Evolutionary conservation across 257 asterid genomes (phyloP).

Genomic region (Petunia axillaris): DNA sequence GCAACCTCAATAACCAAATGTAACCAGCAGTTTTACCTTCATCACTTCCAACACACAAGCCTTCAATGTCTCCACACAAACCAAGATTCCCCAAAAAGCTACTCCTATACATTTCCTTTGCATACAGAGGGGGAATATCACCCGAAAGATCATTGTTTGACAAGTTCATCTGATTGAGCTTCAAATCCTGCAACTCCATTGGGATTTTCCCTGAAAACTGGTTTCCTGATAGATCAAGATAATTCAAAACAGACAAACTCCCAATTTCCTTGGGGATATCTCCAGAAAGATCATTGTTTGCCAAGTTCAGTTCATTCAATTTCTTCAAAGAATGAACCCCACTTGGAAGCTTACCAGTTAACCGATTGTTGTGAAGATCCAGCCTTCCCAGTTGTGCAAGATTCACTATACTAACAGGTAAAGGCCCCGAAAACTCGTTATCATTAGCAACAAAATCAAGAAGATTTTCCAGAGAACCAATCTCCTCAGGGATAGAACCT

Average conservation of each 20-base stretch:
- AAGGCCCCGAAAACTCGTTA: slow-evolving; percentile 66
- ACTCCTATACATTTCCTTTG: slow-evolving; percentile 71
- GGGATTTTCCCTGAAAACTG: slow-evolving; percentile 75
- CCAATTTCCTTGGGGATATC: slow-evolving; percentile 81
- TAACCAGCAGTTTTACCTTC: slow-evolving; percentile 49
- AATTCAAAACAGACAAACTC: slow-evolving; percentile 70
- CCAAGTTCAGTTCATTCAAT: slow-evolving; percentile 83
- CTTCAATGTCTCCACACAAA: slow-evolving; percentile 77
- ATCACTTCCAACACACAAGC: slow-evolving; percentile 62
- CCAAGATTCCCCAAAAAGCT: slow-evolving; percentile 91
- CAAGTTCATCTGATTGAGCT: slow-evolving; percentile 80
- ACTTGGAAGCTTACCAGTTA: slow-evolving; percentile 73
- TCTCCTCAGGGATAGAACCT: slow-evolving; percentile 81
- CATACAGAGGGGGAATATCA: slow-evolving; percentile 74
- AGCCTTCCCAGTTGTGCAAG: slow-evolving; percentile 85
- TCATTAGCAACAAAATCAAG: slow-evolving; percentile 66
- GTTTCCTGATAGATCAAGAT: slow-evolving; percentile 89
- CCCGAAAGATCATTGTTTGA: slow-evolving; percentile 86
- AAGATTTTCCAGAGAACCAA: slow-evolving; percentile 68
- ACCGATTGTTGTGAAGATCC: slow-evolving; percentile 72
- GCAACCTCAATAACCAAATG: slow-evolving; percentile 65
- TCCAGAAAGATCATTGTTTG: slow-evolving; percentile 75
- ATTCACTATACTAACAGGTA: slow-evolving; percentile 74
- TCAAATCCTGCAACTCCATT: slow-evolving; percentile 71
- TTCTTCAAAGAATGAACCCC: slow-evolving; percentile 73